Conservation (phyloP, 2,329 filamentous ascomycete species). For the Bipolaris oryzae region DNA sequence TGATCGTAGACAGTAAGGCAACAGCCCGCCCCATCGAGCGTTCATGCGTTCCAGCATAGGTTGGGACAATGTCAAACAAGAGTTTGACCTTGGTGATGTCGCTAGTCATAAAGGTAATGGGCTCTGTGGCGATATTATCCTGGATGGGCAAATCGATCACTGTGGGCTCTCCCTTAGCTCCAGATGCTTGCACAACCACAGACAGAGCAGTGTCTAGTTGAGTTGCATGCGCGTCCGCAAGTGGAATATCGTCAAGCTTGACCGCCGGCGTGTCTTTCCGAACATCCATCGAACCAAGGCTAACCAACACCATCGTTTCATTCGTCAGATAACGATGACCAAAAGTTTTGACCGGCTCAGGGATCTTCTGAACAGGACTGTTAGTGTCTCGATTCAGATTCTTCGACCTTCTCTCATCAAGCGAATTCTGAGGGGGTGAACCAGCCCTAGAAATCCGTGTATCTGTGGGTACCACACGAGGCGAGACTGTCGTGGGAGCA, state of each 20-base stretch:
- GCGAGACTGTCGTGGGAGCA: constrained; percentile 48
- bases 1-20: constrained; percentile 84
- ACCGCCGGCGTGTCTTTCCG: constrained; percentile 81
- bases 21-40: constrained; percentile 87
- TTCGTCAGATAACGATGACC: constrained; percentile 93
- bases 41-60: constrained; percentile 82
- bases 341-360: constrained; percentile 90
- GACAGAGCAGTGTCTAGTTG: constrained; percentile 94
- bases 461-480: constrained; percentile 34
- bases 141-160: constrained; percentile 92
- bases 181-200: constrained; percentile 83
- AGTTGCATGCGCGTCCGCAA: constrained; percentile 86
- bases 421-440: constrained; percentile 64
- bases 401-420: constrained; percentile 53
- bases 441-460: constrained; percentile 42
- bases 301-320: constrained; percentile 88
- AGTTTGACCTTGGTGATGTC: constrained; percentile 84
- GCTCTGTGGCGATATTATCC: constrained; percentile 91
- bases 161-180: constrained; percentile 83
- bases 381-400: constrained; percentile 48
- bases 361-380: constrained; percentile 52
- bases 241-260: constrained; percentile 83
- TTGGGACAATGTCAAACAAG: constrained; percentile 93
- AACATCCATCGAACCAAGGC: constrained; percentile 92
- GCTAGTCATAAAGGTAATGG: constrained; percentile 82